Evolutionary conservation across 257 asterid species (phyloP).

Genomic region (Fraxinus quadrangulata): DNA sequence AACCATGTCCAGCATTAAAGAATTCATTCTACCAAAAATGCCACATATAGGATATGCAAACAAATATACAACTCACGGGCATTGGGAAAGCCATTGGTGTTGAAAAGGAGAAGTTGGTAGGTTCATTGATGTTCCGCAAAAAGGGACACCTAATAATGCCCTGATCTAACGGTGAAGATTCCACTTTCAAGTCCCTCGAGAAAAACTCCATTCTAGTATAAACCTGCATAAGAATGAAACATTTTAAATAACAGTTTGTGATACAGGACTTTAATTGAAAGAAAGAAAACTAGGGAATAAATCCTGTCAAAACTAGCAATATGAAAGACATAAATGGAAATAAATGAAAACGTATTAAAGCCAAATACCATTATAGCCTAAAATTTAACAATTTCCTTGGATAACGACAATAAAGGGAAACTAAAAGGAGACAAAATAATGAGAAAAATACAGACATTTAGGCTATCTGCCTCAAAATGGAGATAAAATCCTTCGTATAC

Average conservation of each 20-base stretch:
- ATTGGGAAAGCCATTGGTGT: slow-evolving; percentile 52
- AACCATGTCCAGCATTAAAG: neutral
- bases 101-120: slow-evolving; percentile 83
- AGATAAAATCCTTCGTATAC: neutral
- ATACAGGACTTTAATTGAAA: neutral
- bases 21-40: neutral
- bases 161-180: slow-evolving; percentile 53
- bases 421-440: neutral
- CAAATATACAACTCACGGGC: slow-evolving; percentile 53
- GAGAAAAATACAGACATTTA: neutral
- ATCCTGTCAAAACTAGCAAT: neutral
- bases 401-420: neutral
- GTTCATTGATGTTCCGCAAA: slow-evolving; percentile 87
- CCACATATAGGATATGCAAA: neutral
- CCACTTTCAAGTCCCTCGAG: slow-evolving; percentile 53
- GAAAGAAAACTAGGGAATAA: neutral
- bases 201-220: slow-evolving; percentile 65
- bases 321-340: neutral
- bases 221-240: slow-evolving; percentile 42
- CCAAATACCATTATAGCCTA: neutral
- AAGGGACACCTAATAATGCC: slow-evolving; percentile 82
- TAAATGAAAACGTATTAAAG: neutral
- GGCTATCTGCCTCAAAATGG: neutral
- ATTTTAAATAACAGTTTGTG: neutral
- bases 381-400: neutral